A percentile compares a stretch with the other conserved stretches of the same genome.
These are phyloP conservation scores for Phytophthora pisi DNA, from an alignment of 352 stramenopile species.

Conservation along the genomic window DNA sequence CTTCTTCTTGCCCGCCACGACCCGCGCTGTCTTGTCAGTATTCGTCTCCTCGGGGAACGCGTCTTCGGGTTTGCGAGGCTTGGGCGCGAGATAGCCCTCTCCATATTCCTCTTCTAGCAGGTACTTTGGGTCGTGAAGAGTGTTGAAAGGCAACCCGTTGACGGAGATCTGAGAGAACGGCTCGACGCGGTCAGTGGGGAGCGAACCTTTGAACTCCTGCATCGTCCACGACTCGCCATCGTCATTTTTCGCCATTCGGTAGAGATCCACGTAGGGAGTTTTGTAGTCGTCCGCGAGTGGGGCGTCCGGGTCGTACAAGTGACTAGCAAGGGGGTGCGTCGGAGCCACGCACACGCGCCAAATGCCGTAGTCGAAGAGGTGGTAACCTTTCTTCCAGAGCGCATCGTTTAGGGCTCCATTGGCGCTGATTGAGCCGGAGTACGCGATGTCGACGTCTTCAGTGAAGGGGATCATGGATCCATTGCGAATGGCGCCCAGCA, in stretches of 20 bases:
- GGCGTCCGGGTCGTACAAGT: slow-evolving; percentile 34
- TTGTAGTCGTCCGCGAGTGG: slow-evolving; percentile 3
- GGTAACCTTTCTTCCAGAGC: slow-evolving; percentile 45
- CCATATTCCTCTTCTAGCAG: slow-evolving; percentile 35
- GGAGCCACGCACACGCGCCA: slow-evolving; percentile 14
- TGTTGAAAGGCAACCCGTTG: slow-evolving; percentile 33
- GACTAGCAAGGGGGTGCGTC: slow-evolving; percentile 31
- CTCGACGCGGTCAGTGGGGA: slow-evolving; percentile 11
- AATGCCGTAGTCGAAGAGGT: slow-evolving; percentile 38
- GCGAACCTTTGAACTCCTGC: slow-evolving; percentile 14
- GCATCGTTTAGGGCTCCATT: slow-evolving; percentile 7
- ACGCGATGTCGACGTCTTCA: slow-evolving; percentile 49
- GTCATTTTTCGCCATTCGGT: slow-evolving; percentile 5
- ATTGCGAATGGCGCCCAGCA: slow-evolving; percentile 47
- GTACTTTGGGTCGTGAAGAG: slow-evolving; percentile 29
- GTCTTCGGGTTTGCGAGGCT: neutral
- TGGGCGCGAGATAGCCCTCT: slow-evolving; percentile 25
- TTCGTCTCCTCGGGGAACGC: neutral
- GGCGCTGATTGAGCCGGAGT: slow-evolving; percentile 13
- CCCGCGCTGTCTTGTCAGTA: neutral
- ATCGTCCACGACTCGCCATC: slow-evolving; percentile 6
- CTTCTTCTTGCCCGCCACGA: neutral
- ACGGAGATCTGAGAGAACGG: slow-evolving; percentile 20
- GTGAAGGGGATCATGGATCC: slow-evolving; percentile 49
- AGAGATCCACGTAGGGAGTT: slow-evolving; percentile 38